phyloP scores from a whole-genome alignment of 257 asterid species.

The Thymus mandschuricus region DNA sequence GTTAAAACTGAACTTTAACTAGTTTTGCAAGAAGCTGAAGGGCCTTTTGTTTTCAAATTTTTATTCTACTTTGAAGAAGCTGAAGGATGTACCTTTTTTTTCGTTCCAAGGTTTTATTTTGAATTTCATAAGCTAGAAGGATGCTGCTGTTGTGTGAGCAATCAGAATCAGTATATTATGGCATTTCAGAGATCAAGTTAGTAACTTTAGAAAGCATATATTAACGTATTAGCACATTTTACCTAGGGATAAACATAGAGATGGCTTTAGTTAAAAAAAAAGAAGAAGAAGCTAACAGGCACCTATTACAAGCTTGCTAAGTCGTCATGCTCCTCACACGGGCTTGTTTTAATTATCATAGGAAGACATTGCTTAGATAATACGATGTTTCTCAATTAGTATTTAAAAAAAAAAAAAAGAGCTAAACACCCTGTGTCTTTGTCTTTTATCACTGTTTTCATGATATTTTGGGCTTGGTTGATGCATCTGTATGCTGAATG shows the following conservation, averaged over 20 bases:
- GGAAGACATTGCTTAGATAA: neutral
- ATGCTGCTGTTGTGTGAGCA: slow-evolving; percentile 26
- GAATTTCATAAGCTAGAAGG: slow-evolving; percentile 8
- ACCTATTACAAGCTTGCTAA: slow-evolving; percentile 1
- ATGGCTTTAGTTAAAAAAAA: neutral
- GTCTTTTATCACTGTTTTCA: slow-evolving; percentile 17
- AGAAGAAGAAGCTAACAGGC: neutral
- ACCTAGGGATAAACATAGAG: neutral
- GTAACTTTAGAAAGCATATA: slow-evolving; percentile 4
- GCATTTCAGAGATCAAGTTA: neutral
- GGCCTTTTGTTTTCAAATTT: neutral
- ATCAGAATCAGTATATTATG: slow-evolving; percentile 15
- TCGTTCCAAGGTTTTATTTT: slow-evolving; percentile 10
- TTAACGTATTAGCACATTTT: neutral
- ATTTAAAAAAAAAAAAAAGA: neutral
- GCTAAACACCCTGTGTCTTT: neutral
- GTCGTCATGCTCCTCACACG: neutral
- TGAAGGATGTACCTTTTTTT: slow-evolving; percentile 6
- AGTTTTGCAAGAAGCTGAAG: slow-evolving; percentile 9
- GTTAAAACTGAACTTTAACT: slow-evolving; percentile 5
- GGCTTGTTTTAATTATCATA: slow-evolving; percentile 12
- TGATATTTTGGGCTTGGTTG: slow-evolving; percentile 26
- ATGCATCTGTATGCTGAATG: slow-evolving; percentile 34
- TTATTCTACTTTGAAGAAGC: slow-evolving; percentile 1
- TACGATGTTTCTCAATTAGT: neutral